Conservation (phyloP, 2,329 filamentous ascomycete species). For the Geoglossum cookeanum region DNA sequence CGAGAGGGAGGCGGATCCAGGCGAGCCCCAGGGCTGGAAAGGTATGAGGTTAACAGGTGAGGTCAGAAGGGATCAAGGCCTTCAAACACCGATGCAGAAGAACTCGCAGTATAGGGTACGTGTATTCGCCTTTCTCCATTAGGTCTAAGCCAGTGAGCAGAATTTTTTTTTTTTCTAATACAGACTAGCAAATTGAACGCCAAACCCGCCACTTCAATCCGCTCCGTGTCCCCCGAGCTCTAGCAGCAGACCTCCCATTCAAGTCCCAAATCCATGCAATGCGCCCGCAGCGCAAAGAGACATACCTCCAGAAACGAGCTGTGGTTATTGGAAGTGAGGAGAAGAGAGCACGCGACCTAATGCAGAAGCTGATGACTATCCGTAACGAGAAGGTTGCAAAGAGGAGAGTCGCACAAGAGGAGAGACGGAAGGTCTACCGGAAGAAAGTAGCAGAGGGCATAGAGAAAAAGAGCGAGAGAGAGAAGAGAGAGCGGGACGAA, state of each 20-base stretch:
- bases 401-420: conserved; percentile 69
- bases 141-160: background rate
- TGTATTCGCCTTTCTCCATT: background rate
- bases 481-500: conserved; percentile 82
- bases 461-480: conserved; percentile 67
- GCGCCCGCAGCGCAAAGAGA: conserved; percentile 59
- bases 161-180: background rate
- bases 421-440: conserved; percentile 59
- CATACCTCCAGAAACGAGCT: conserved; percentile 89
- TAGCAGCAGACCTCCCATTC: conserved; percentile 75
- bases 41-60: conserved; percentile 89
- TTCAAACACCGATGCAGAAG: conserved; percentile 60
- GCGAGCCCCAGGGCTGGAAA: conserved; percentile 41
- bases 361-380: conserved; percentile 84
- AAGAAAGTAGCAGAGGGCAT: conserved; percentile 65
- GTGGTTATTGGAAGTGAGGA: conserved; percentile 77
- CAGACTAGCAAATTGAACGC: conserved; percentile 31
- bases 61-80: conserved; percentile 56
- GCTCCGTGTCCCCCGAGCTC: conserved; percentile 54
- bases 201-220: conserved; percentile 51
- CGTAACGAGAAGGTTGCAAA: conserved; percentile 81
- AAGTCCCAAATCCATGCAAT: conserved; percentile 75
- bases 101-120: conserved; percentile 53
- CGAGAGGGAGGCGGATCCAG: conserved; percentile 14
- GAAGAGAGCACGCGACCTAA: conserved; percentile 67